Evolutionary conservation across 2,329 filamentous ascomycete genomes (phyloP), one percentile per base, ranked within the genome.

Genomic region (Colletotrichum sp.): DNA sequence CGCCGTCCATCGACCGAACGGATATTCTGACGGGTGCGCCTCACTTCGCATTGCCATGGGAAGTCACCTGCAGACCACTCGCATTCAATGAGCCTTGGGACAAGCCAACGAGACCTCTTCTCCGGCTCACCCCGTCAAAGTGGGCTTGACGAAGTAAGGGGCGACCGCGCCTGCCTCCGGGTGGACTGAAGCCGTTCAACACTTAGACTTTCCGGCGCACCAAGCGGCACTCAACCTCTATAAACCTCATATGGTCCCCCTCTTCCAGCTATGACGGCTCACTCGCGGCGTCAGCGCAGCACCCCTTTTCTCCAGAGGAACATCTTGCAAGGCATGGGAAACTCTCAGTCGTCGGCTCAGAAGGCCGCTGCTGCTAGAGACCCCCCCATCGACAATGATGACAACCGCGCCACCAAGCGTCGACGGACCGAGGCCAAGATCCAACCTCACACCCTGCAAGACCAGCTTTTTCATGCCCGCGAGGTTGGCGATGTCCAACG

Each of bases 231-330:
- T 74, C 21, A 39, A 52, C 30, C 65, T 68, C 59, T 68, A 39
- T 69, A 55, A 60, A 76, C 64, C 55, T 72, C 74, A 60, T 61
- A 74, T 73, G 70, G 70, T 81, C 81, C 81, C 78, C 78, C 81
- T 81, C 83, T 81, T 83, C 78, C 82, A 82, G 84, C 83, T 83
- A 91, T 91, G 89, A 87, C 88, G 81, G 83, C 84, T 80, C 84
- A 85, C 80, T 85, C 83, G 81, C 84, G 85, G 77, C 87, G 85
- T 80, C 85, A 86, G 83, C 87, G 87, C 83, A 86, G 85, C 79
- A 84, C 88, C 72, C 89, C 90, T 76, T 91, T 89, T 82, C 87
- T 91, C 75, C 88, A 90, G 78, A 87, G 89, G 81, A 90, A 89
- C 81, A 84, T 86, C 76, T 83, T 83, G 79, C 86, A 88, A 80